Evolutionary conservation across 108 stramenopile genomes (phyloP).

Genomic region (Thalassiosira profunda): DNA sequence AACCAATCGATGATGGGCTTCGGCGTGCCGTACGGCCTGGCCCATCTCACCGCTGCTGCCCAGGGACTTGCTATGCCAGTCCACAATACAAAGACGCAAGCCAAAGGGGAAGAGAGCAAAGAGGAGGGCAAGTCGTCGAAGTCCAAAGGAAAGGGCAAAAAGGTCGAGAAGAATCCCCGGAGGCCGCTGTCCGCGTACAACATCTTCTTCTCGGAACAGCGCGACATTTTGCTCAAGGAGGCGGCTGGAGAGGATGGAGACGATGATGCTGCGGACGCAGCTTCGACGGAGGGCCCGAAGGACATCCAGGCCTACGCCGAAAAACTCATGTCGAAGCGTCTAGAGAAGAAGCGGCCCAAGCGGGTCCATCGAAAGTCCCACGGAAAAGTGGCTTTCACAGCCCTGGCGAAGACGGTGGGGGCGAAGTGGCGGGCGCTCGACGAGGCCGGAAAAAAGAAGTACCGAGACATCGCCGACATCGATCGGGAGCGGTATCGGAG

Average conservation of each 20-base stretch:
- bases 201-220: conserved; percentile 39
- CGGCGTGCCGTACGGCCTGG: no score
- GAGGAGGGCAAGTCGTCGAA: no score
- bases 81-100: no score
- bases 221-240: conserved; percentile 28
- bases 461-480: conserved; percentile 52
- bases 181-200: conserved; percentile 40
- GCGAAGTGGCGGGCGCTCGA: conserved; percentile 27
- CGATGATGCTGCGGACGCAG: neutral
- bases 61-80: no score
- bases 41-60: no score
- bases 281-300: conserved; percentile 2
- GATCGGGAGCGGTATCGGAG: conserved; percentile 59
- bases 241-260: conserved; percentile 2
- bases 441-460: conserved; percentile 41
- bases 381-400: conserved; percentile 39
- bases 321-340: conserved; percentile 27
- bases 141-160: no score
- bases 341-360: conserved; percentile 6
- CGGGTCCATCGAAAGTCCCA: conserved; percentile 39
- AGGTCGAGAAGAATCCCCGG: no score
- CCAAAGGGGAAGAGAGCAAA: no score
- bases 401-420: conserved; percentile 31
- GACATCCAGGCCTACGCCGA: conserved; percentile 24
- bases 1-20: no score